These are phyloP conservation scores for Voacanga thouarsii DNA, from an alignment of 257 asterid species.

Conservation along the genomic window DNA sequence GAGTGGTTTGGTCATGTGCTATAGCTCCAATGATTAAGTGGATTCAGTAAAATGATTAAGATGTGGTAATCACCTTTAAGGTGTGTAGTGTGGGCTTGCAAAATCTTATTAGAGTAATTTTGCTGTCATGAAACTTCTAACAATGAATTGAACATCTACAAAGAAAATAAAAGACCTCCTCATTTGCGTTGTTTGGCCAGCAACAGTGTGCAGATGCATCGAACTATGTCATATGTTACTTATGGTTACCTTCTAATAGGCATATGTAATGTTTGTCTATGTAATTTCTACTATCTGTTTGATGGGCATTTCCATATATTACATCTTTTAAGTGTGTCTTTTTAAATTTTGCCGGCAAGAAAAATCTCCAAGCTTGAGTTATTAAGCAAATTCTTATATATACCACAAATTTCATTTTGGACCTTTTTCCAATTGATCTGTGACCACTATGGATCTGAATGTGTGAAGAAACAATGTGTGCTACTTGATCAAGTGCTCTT, in stretches of 20 bases:
- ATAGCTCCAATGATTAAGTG: neutral
- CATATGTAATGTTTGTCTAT: neutral
- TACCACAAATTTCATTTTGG: neutral
- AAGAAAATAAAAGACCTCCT: neutral
- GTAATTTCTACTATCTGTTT: neutral
- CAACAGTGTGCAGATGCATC: neutral
- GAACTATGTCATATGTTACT: neutral
- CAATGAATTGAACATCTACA: neutral
- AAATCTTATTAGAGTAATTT: neutral
- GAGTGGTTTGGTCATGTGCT: neutral
- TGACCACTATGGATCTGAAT: neutral
- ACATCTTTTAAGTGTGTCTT: neutral
- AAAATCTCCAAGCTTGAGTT: neutral
- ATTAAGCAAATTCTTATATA: neutral
- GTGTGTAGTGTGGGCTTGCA: neutral
- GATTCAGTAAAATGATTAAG: neutral
- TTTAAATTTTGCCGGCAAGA: neutral
- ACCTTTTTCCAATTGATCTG: neutral
- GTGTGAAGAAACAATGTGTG: neutral
- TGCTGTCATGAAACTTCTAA: neutral
- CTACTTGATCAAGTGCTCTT: neutral
- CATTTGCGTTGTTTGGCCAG: neutral
- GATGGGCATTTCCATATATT: neutral
- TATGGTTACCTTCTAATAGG: neutral
- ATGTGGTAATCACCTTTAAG: neutral